Evolutionary conservation across 2,329 filamentous ascomycete species (phyloP).

Genomic region (Emericellopsis atlantica): DNA sequence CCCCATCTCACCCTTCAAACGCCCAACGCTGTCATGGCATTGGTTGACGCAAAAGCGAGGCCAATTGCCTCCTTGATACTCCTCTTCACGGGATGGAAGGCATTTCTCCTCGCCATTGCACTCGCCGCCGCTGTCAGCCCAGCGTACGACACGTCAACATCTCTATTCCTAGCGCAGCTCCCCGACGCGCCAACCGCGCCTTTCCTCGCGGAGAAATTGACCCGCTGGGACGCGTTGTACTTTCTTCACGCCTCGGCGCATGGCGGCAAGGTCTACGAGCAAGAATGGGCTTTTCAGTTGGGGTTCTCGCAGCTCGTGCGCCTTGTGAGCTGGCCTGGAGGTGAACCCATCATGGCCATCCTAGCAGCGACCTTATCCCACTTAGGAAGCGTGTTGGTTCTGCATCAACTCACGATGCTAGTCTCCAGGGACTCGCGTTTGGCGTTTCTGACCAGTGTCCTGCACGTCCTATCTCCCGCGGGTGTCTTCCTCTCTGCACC

Average conservation of each 20-base stretch:
- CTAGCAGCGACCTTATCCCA: slow-evolving; percentile 62
- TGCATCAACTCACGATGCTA: slow-evolving; percentile 51
- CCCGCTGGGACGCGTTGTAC: slow-evolving; percentile 75
- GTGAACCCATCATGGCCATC: slow-evolving; percentile 44
- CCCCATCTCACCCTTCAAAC: too few relatives aligned
- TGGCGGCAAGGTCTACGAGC: slow-evolving; percentile 59
- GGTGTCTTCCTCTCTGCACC: slow-evolving; percentile 83
- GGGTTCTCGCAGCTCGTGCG: slow-evolving; percentile 31
- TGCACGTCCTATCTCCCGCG: slow-evolving; percentile 79
- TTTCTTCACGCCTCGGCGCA: slow-evolving; percentile 46
- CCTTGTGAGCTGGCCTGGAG: slow-evolving; percentile 12
- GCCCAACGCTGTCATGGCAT: slow-evolving; percentile 4
- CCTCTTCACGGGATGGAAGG: slow-evolving; percentile 55
- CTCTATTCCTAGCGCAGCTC: slow-evolving; percentile 25
- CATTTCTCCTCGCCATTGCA: slow-evolving; percentile 49
- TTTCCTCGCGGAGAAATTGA: slow-evolving; percentile 35
- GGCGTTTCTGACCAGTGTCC: slow-evolving; percentile 53
- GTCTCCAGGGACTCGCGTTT: slow-evolving; percentile 40
- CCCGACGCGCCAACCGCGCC: slow-evolving; percentile 25
- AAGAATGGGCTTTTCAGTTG: slow-evolving; percentile 71
- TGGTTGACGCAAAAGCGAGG: slow-evolving; percentile 5
- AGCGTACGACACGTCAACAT: slow-evolving; percentile 70
- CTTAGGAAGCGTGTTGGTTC: slow-evolving; percentile 57
- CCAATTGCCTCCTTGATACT: slow-evolving; percentile 12
- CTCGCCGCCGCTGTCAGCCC: slow-evolving; percentile 36